Evolutionary conservation across 345 rosid genomes (phyloP).

Genomic region (Xanthoceras sorbifolium): DNA sequence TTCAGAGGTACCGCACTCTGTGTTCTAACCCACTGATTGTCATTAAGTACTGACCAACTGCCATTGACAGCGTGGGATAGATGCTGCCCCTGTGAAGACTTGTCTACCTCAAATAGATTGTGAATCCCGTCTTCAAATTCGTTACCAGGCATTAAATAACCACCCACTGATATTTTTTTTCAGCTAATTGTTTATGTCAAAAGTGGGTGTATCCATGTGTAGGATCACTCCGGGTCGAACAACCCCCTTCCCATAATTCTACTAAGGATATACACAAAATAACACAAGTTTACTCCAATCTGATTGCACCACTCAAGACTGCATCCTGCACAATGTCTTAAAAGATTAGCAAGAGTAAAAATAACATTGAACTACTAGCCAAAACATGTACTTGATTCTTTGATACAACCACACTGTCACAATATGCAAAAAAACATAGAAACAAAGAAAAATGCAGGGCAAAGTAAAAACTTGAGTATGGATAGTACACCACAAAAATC

Average conservation of each 20-base stretch:
- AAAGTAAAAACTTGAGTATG: neutral
- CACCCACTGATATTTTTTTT: slow-evolving; percentile 21
- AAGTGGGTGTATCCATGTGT: slow-evolving; percentile 32
- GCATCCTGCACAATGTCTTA: slow-evolving; percentile 24
- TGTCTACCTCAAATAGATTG: slow-evolving; percentile 42
- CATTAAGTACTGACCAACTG: slow-evolving; percentile 36
- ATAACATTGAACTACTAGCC: neutral
- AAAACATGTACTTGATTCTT: neutral
- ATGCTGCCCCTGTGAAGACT: slow-evolving; percentile 36
- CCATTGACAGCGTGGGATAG: slow-evolving; percentile 31
- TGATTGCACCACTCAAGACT: slow-evolving; percentile 6
- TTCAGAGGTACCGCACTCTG: slow-evolving; percentile 32
- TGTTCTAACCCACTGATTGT: slow-evolving; percentile 37
- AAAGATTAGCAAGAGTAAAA: neutral
- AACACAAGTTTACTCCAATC: neutral
- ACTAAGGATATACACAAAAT: neutral
- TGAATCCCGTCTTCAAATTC: slow-evolving; percentile 40
- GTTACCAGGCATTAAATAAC: slow-evolving; percentile 54
- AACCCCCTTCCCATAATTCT: slow-evolving; percentile 11
- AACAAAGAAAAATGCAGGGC: neutral
- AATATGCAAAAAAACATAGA: slow-evolving; percentile 1
- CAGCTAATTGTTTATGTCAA: slow-evolving; percentile 31
- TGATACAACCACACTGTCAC: neutral
- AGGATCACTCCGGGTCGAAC: slow-evolving; percentile 21
- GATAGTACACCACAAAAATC: neutral